Conservation (phyloP, 176 grass and related monocot genomes). For the Thalia dealbata region DNA sequence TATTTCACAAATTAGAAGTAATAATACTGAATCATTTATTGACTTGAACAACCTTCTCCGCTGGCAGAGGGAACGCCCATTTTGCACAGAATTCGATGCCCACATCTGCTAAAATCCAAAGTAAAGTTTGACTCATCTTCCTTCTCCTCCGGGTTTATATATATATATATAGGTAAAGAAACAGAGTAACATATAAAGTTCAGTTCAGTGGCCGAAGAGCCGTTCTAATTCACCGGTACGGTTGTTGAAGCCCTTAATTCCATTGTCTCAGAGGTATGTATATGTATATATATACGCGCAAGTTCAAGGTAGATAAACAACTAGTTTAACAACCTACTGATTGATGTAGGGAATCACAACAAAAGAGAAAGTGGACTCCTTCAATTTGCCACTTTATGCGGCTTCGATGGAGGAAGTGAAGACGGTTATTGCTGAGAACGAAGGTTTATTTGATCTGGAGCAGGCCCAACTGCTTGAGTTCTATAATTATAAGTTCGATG, state of each 20-base stretch:
- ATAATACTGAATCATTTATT: too few relatives aligned
- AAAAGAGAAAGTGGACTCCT: conserved; percentile 8
- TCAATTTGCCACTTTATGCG: conserved; percentile 22
- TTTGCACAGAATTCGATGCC: too few relatives aligned
- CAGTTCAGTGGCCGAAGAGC: too few relatives aligned
- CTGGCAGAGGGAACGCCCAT: too few relatives aligned
- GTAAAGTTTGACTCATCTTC: too few relatives aligned
- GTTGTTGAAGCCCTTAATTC: conserved; percentile 15
- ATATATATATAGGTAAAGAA: too few relatives aligned
- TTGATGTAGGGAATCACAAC: conserved; percentile 15
- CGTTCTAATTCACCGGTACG: too few relatives aligned
- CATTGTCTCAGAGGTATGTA: conserved; percentile 18
- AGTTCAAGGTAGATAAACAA: conserved; percentile 8
- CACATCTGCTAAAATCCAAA: too few relatives aligned
- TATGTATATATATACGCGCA: neutral
- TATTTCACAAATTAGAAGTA: too few relatives aligned
- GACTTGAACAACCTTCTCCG: too few relatives aligned
- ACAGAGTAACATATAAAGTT: too few relatives aligned
- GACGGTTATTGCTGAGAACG: conserved; percentile 2
- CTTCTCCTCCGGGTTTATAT: too few relatives aligned
- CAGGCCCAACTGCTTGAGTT: neutral
- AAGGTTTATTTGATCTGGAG: conserved; percentile 22
- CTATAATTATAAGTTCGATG: conserved; percentile 25
- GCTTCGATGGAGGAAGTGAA: conserved; percentile 25
- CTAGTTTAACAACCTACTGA: conserved; percentile 25